phyloP scores from a whole-genome alignment of 176 grass and related monocot species.

The Avena eriantha region DNA sequence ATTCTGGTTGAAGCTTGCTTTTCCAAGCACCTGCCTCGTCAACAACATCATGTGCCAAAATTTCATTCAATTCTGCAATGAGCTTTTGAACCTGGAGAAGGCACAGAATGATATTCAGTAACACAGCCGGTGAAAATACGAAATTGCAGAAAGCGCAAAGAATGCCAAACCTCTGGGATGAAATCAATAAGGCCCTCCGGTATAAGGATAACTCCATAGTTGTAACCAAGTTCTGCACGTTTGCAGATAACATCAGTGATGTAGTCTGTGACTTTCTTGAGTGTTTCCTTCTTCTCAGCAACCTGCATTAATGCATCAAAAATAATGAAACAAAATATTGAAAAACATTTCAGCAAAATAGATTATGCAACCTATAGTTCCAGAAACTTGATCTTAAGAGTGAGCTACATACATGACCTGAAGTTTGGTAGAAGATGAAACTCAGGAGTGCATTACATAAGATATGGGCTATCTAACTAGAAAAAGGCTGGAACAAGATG shows the following conservation, averaged over 20 bases:
- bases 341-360: not conserved
- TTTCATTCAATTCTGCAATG: constrained; percentile 95
- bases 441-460: not conserved
- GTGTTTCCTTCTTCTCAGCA: constrained; percentile 84
- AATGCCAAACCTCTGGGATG: constrained; percentile 83
- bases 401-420: not conserved
- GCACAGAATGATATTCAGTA: constrained; percentile 42
- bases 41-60: constrained; percentile 90
- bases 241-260: constrained; percentile 91
- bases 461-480: constrained; percentile 20
- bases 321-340: not conserved
- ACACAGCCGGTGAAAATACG: not conserved
- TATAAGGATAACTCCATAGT: constrained; percentile 97
- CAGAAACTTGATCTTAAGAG: not conserved
- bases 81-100: constrained; percentile 85
- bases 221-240: constrained; percentile 93
- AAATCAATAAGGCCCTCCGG: constrained; percentile 98
- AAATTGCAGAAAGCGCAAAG: not conserved
- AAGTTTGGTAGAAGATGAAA: not conserved
- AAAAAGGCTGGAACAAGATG: not conserved
- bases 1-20: constrained; percentile 78
- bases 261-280: constrained; percentile 93
- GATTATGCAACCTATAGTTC: not conserved
- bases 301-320: constrained; percentile 54
- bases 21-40: constrained; percentile 92